These are phyloP conservation scores for Nakazawaea holstii DNA, from an alignment of 805 yeast species.

Conservation along the genomic window DNA sequence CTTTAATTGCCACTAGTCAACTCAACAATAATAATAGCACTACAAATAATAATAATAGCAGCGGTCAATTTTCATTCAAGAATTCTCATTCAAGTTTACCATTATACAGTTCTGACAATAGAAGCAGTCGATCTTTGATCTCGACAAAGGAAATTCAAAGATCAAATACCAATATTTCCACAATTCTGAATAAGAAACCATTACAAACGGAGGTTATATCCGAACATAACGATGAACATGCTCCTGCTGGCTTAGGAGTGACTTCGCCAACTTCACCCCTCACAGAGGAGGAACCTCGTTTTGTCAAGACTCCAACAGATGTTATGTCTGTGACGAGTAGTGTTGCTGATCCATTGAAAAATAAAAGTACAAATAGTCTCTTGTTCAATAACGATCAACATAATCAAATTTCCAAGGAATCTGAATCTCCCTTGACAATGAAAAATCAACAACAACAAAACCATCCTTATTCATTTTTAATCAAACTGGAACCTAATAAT, in stretches of 20 bases:
- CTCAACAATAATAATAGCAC: background rate
- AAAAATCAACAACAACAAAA: too few species aligned
- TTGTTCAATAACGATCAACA: background rate
- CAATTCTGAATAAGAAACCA: background rate
- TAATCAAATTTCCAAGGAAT: background rate
- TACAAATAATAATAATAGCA: background rate
- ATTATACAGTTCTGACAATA: background rate
- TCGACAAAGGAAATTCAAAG: background rate
- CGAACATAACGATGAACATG: background rate
- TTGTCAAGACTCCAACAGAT: too few species aligned
- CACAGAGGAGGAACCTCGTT: background rate
- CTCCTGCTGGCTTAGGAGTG: background rate
- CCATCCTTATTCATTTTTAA: too few species aligned
- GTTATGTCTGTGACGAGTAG: background rate
- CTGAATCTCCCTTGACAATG: background rate
- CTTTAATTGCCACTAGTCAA: background rate
- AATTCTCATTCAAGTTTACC: constrained; percentile 5
- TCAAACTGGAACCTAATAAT: too few species aligned
- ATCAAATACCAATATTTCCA: background rate
- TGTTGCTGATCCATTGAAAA: background rate
- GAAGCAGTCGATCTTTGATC: background rate
- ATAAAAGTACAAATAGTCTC: background rate
- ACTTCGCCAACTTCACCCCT: background rate
- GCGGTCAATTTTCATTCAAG: background rate
- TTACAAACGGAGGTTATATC: background rate